Evolutionary conservation across 2,329 filamentous ascomycete genomes (phyloP).

Genomic region (Endocalyx cinctus): DNA sequence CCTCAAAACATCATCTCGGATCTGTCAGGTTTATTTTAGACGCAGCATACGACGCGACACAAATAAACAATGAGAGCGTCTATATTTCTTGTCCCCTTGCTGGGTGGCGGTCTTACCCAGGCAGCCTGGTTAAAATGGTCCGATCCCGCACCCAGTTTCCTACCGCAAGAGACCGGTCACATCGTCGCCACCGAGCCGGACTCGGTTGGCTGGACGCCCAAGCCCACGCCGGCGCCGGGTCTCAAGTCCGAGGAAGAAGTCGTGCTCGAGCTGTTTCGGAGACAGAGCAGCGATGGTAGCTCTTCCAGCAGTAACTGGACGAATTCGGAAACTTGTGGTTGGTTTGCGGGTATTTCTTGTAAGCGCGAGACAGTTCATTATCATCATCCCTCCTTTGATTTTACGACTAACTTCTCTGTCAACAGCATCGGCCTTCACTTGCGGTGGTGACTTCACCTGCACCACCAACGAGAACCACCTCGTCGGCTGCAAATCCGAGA

Average conservation of each 20-base stretch:
- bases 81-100: no score
- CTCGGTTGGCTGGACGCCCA: conserved; percentile 18
- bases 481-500: conserved; percentile 30
- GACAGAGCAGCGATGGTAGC: background rate
- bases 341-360: conserved; percentile 22
- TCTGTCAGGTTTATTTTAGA: no score
- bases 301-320: conserved; percentile 17
- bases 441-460: conserved; percentile 16
- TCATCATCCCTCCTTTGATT: background rate
- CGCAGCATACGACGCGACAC: no score
- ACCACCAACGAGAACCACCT: conserved; percentile 29
- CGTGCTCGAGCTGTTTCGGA: conserved; percentile 15
- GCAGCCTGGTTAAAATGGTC: conserved; percentile 22
- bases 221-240: conserved; percentile 19
- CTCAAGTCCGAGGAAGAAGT: conserved; percentile 9
- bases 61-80: no score
- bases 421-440: conserved; percentile 20
- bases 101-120: no score
- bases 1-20: no score
- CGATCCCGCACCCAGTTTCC: conserved; percentile 9
- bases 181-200: background rate
- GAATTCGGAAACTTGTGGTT: conserved; percentile 25
- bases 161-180: conserved; percentile 16
- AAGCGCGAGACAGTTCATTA: conserved; percentile 12
- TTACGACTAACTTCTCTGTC: background rate